These are phyloP conservation scores for Usnea hakonensis DNA, from an alignment of 495 filamentous ascomycete genomes.

Conservation along the genomic window DNA sequence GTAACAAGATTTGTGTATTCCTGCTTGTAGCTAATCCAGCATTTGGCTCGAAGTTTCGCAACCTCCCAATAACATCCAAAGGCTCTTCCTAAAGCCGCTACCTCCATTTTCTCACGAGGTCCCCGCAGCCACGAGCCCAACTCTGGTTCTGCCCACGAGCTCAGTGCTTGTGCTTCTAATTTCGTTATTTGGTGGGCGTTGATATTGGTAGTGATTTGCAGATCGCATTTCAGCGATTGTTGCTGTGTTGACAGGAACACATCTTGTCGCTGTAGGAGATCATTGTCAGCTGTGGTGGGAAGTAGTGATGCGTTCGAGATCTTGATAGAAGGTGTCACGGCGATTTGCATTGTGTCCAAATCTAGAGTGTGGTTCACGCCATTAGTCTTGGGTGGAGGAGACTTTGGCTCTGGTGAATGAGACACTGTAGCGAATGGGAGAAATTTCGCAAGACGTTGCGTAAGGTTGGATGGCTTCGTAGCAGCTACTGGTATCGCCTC, in stretches of 20 bases:
- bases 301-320: not conserved
- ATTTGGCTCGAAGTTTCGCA: slow-evolving; percentile 9
- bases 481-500: not conserved
- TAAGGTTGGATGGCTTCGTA: not conserved
- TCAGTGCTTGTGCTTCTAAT: not conserved
- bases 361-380: not conserved
- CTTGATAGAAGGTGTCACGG: not conserved
- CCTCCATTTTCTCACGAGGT: not conserved
- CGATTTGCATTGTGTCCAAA: not conserved
- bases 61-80: slow-evolving; percentile 10
- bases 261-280: not conserved
- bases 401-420: not conserved
- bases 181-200: not conserved
- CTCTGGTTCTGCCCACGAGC: slow-evolving; percentile 9
- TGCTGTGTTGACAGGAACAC: not conserved
- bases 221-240: not conserved
- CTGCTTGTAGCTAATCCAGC: slow-evolving; percentile 9
- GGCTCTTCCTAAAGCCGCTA: slow-evolving; percentile 10
- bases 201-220: slow-evolving; percentile 6
- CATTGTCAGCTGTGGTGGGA: not conserved
- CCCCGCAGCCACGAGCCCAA: slow-evolving; percentile 8
- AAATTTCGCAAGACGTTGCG: slow-evolving; percentile 1
- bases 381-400: not conserved
- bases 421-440: not conserved
- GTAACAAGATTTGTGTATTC: slow-evolving; percentile 24